These are phyloP conservation scores for Vitis rupestris DNA, from an alignment of 164 flowering plant species.

Conservation along the genomic window DNA sequence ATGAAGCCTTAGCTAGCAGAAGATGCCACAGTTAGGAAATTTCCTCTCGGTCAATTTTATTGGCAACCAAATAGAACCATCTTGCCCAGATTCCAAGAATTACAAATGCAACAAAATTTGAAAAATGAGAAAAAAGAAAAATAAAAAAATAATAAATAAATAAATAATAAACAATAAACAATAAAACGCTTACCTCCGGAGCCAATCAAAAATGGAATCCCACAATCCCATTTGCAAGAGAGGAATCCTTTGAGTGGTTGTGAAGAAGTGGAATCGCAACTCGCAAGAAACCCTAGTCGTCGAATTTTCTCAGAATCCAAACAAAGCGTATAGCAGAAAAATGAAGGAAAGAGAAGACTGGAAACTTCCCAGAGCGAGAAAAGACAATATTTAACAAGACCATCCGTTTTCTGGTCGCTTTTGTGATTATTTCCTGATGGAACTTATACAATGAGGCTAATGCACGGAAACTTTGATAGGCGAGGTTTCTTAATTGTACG, in stretches of 20 bases:
- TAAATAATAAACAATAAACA: neutral
- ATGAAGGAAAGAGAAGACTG: neutral
- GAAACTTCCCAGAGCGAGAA: neutral
- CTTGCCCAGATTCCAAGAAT: no score
- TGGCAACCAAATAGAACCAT: no score
- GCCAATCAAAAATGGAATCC: constrained; percentile 5
- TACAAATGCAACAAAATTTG: neutral
- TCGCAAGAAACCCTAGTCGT: neutral
- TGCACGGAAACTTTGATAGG: no score
- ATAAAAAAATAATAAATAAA: neutral
- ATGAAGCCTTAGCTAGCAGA: no score
- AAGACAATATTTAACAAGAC: neutral
- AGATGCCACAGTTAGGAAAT: no score
- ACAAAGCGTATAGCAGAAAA: neutral
- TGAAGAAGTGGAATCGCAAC: neutral
- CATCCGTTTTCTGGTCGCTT: neutral
- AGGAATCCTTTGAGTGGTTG: neutral
- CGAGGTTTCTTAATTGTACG: no score
- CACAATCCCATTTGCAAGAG: constrained; percentile 1
- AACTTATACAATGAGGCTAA: neutral
- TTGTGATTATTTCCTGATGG: neutral
- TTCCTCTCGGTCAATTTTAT: no score
- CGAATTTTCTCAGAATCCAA: neutral
- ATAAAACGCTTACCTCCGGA: neutral
- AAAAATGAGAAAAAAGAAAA: neutral